Evolutionary conservation across 179 eudicot species (phyloP), one percentile per base, ranked within the genome.

Genomic region (Silene vulgaris): DNA sequence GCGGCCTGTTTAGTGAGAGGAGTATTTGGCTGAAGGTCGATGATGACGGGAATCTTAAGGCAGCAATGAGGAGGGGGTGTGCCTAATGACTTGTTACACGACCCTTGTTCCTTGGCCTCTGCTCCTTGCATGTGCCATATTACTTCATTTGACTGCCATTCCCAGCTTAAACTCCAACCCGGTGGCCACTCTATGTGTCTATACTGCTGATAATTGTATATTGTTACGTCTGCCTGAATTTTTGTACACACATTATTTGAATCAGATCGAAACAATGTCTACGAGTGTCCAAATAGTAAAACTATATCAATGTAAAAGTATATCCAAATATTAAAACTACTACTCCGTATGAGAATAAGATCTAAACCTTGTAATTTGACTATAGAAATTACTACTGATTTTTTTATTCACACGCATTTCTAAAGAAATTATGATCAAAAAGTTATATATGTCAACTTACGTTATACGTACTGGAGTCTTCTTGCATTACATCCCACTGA

Each of bases 141-240:
- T 4, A 90, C 97, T 77, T 90, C 93, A 1, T 84, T 20, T 5
- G 76, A 78, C 5, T 63, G 83, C 98, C 98, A 94, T 35, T 72
- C 79, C 91, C 93, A 91, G 69, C 94, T 85, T 45, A 94, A 82
- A 79, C 73, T 85, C 98, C 98, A 94, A 14, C 98, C 98, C 0
- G 97, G 97, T 60, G 88, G 97, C 54, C 62, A 76, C 37, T 91
- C 96, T 16, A 91, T 74, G 77, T 94, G 98, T 14, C 98, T 83
- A 79, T 78, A 91, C 8, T 88, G 83, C 77, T 94, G 98, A 84
- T 86, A 84, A 75, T 94, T 91, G 77, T 77, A 77, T 37, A 91
- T 90, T 1, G 87, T 78, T n/a, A 94, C 74, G 23, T 76, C 79
- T 60, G 90, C 85, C 98, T 93, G 85, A 68, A 73, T 2, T 11